Percentiles rank a stretch among this genome's conserved stretches.
phyloP scores from a whole-genome alignment of 2,329 filamentous ascomycete species.

The Elsinoe batatas region DNA sequence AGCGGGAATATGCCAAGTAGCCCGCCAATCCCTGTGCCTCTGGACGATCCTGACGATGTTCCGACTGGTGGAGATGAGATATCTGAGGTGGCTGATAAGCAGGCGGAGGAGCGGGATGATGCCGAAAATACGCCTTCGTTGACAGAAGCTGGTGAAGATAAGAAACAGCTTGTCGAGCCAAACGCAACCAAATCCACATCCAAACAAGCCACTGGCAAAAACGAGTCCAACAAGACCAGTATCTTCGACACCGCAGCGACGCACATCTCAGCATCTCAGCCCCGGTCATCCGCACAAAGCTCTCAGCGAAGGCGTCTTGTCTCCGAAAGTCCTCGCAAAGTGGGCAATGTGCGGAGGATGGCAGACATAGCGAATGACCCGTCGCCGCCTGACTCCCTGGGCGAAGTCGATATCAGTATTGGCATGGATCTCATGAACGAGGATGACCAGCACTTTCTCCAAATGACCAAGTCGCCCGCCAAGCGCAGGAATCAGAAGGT shows the following conservation, averaged over 20 bases:
- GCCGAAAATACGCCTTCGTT: background rate
- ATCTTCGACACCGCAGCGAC: slow-evolving; percentile 31
- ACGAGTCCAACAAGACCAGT: slow-evolving; percentile 12
- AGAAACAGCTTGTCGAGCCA: slow-evolving; percentile 14
- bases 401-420: slow-evolving; percentile 25
- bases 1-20: slow-evolving; percentile 26
- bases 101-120: background rate
- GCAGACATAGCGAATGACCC: slow-evolving; percentile 24
- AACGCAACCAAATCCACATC: background rate
- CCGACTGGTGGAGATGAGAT: slow-evolving; percentile 14
- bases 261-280: slow-evolving; percentile 24
- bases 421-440: slow-evolving; percentile 25
- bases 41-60: slow-evolving; percentile 2
- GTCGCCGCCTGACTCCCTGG: slow-evolving; percentile 20
- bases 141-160: too few species aligned
- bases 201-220: background rate
- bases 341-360: slow-evolving; percentile 24
- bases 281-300: slow-evolving; percentile 18
- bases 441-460: slow-evolving; percentile 29
- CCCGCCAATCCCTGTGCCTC: slow-evolving; percentile 21
- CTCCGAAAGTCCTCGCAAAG: slow-evolving; percentile 25
- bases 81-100: background rate
- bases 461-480: slow-evolving; percentile 22
- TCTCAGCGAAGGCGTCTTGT: slow-evolving; percentile 13
- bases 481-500: slow-evolving; percentile 25